Evolutionary conservation across 306 rosid genomes (phyloP).

Genomic region (Spatholobus suberectus): DNA sequence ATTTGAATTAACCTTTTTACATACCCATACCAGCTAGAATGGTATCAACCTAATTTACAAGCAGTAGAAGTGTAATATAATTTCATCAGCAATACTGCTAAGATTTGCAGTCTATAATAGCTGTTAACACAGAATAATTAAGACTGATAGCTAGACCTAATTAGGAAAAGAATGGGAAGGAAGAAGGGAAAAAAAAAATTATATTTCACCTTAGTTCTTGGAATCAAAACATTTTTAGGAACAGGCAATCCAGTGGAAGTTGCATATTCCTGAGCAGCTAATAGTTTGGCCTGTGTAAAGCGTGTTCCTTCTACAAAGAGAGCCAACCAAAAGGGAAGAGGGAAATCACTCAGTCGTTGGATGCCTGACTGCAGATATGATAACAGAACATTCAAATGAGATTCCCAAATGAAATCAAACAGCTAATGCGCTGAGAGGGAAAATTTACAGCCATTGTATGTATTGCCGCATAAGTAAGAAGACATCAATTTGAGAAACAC

Average conservation of each 20-base stretch:
- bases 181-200: not conserved
- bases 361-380: slow-evolving; percentile 81
- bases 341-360: slow-evolving; percentile 76
- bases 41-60: not conserved
- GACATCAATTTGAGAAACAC: slow-evolving; percentile 5
- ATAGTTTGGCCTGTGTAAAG: slow-evolving; percentile 85
- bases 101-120: not conserved
- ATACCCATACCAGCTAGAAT: not conserved
- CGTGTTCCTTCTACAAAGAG: slow-evolving; percentile 99
- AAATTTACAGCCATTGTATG: not conserved
- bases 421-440: not conserved
- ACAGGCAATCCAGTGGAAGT: slow-evolving; percentile 72
- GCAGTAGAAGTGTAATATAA: slow-evolving; percentile 14
- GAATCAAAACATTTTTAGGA: slow-evolving; percentile 94
- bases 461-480: slow-evolving; percentile 11
- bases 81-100: slow-evolving; percentile 12
- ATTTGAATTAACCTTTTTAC: not conserved
- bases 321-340: slow-evolving; percentile 98
- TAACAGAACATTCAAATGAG: slow-evolving; percentile 44
- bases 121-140: slow-evolving; percentile 7
- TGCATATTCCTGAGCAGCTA: slow-evolving; percentile 95
- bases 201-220: slow-evolving; percentile 88
- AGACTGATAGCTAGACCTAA: slow-evolving; percentile 1
- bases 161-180: not conserved
- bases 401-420: slow-evolving; percentile 32